phyloP scores from a whole-genome alignment of 2,329 filamentous ascomycete species.

The Rosellinia necatrix region DNA sequence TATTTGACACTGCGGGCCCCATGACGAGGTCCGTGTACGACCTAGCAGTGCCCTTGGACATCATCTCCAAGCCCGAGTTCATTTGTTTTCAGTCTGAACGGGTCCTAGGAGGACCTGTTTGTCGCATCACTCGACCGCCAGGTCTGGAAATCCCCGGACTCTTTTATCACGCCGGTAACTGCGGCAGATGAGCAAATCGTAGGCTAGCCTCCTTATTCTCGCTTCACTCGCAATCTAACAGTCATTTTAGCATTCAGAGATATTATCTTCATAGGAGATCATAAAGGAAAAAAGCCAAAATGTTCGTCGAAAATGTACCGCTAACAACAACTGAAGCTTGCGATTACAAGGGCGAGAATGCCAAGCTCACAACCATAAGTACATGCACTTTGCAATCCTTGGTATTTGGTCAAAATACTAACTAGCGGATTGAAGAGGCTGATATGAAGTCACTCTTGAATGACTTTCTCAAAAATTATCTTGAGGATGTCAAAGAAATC shows the following conservation, averaged over 20 bases:
- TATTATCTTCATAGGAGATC: neutral
- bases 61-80: neutral
- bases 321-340: neutral
- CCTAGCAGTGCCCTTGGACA: neutral
- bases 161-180: neutral
- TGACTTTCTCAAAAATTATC: neutral
- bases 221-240: neutral
- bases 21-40: neutral
- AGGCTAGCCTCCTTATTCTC: neutral
- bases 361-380: neutral
- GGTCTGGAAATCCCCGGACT: neutral
- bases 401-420: neutral
- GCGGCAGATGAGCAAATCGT: neutral
- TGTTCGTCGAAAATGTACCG: neutral
- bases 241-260: neutral
- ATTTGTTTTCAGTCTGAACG: neutral
- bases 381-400: neutral
- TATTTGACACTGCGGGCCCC: neutral
- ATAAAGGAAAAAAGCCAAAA: neutral
- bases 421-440: neutral
- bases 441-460: neutral
- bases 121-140: neutral
- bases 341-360: neutral
- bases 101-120: neutral
- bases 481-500: neutral